Percentiles rank a stretch among this genome's conserved stretches.
phyloP scores from a whole-genome alignment of 305 asterid species.

The Plantago coronopus region DNA sequence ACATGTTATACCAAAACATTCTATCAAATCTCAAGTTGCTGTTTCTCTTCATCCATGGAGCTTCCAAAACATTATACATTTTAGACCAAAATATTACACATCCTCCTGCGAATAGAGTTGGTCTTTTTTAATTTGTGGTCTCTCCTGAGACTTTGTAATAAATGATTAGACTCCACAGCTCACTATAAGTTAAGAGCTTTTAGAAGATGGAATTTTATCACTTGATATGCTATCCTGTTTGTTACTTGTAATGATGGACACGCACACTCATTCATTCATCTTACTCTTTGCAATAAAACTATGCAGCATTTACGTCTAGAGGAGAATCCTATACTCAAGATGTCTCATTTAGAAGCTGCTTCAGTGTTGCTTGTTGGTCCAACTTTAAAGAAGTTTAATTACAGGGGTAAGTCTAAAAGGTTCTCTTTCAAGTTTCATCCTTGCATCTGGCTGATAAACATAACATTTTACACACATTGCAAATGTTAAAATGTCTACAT shows the following conservation, averaged over 20 bases:
- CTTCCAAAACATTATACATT: too few species aligned
- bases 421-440: conserved; percentile 15
- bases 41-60: too few species aligned
- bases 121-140: too few species aligned
- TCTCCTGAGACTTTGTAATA: too few species aligned
- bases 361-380: conserved; percentile 94
- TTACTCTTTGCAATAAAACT: conserved; percentile 25
- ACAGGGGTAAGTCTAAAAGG: conserved; percentile 58
- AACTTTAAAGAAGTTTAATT: conserved; percentile 91
- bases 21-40: too few species aligned
- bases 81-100: too few species aligned
- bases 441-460: conserved; percentile 17
- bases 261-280: background rate
- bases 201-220: too few species aligned
- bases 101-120: too few species aligned
- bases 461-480: background rate
- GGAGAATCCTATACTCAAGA: conserved; percentile 97
- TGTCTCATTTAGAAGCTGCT: conserved; percentile 94
- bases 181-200: too few species aligned
- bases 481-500: background rate
- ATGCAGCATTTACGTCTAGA: conserved; percentile 95
- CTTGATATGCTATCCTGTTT: conserved; percentile 9
- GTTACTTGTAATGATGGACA: background rate
- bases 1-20: too few species aligned
- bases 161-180: too few species aligned